phyloP scores from a whole-genome alignment of 129 eudicot genomes.

The Escallonia rubra region DNA sequence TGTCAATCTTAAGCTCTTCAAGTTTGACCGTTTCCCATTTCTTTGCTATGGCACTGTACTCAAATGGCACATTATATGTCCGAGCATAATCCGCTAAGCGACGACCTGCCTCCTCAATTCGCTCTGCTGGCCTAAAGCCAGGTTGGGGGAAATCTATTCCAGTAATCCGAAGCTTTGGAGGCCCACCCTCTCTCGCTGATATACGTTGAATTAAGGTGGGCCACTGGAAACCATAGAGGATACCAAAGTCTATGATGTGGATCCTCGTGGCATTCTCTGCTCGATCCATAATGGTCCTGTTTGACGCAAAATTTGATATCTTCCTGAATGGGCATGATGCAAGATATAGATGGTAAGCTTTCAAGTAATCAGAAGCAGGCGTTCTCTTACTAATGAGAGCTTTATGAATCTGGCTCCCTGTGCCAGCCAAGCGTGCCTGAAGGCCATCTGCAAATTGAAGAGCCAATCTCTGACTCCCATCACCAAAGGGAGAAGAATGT shows the following conservation, averaged over 20 bases:
- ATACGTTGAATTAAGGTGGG: slow-evolving; percentile 70
- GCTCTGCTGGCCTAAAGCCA: slow-evolving; percentile 78
- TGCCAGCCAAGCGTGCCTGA: slow-evolving; percentile 90
- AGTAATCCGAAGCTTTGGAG: slow-evolving; percentile 65
- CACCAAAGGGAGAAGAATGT: slow-evolving; percentile 71
- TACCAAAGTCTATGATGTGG: slow-evolving; percentile 88
- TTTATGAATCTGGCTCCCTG: slow-evolving; percentile 47
- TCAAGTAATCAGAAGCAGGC: slow-evolving; percentile 77
- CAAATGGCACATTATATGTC: slow-evolving; percentile 53
- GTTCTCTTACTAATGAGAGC: slow-evolving; percentile 40
- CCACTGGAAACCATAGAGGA: slow-evolving; percentile 90
- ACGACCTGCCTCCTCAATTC: slow-evolving; percentile 69
- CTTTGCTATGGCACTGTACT: slow-evolving; percentile 62
- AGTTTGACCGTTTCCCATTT: slow-evolving; percentile 66
- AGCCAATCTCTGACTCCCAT: slow-evolving; percentile 77
- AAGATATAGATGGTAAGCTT: slow-evolving; percentile 56
- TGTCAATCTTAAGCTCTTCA: slow-evolving; percentile 57
- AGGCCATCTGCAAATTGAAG: slow-evolving; percentile 68
- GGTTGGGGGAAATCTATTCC: slow-evolving; percentile 95
- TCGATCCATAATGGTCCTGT: slow-evolving; percentile 40
- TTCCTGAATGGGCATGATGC: slow-evolving; percentile 65
- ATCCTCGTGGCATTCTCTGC: slow-evolving; percentile 34
- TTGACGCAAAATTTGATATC: slow-evolving; percentile 56
- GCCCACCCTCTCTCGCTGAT: slow-evolving; percentile 44
- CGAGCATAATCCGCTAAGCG: slow-evolving; percentile 56